Percentiles rank a stretch among this genome's conserved stretches.
phyloP scores from a whole-genome alignment of 352 stramenopile species.

The Globisporangium solare region DNA sequence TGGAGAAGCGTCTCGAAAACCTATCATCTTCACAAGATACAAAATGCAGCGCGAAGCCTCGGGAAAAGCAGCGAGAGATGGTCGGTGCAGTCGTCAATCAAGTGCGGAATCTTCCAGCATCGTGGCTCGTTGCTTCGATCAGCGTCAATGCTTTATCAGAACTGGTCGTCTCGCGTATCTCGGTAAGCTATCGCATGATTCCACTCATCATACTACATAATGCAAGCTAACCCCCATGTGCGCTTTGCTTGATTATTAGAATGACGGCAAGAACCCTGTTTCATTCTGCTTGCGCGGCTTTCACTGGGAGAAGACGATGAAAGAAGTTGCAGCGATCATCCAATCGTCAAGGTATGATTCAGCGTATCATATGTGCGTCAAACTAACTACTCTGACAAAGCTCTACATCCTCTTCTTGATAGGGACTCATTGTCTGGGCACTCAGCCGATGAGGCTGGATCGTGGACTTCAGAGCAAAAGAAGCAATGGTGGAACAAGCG shows the following conservation, averaged over 20 bases:
- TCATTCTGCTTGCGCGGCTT: slow-evolving; percentile 47
- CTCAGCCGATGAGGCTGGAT: slow-evolving; percentile 39
- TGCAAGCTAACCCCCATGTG: neutral
- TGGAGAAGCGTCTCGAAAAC: slow-evolving; percentile 12
- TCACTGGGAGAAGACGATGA: slow-evolving; percentile 34
- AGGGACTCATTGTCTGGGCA: slow-evolving; percentile 63
- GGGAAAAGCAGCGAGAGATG: slow-evolving; percentile 17
- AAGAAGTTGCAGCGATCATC: slow-evolving; percentile 47
- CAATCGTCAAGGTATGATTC: slow-evolving; percentile 48
- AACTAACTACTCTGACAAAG: neutral
- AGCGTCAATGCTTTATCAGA: slow-evolving; percentile 36
- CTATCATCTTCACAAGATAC: slow-evolving; percentile 5
- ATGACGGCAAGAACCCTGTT: slow-evolving; percentile 28
- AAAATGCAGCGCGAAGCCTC: neutral
- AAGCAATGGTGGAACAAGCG: slow-evolving; percentile 76
- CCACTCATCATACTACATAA: neutral
- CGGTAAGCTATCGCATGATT: slow-evolving; percentile 20
- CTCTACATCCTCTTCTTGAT: neutral
- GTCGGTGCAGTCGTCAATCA: slow-evolving; percentile 15
- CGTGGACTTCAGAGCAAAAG: slow-evolving; percentile 57
- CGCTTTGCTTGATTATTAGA: slow-evolving; percentile 23
- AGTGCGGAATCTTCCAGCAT: slow-evolving; percentile 27
- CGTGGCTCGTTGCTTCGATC: slow-evolving; percentile 42
- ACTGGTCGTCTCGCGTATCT: slow-evolving; percentile 38
- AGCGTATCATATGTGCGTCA: neutral